A percentile compares a stretch with the other conserved stretches of the same genome.
These are phyloP conservation scores for Penicillium nordicum DNA, from an alignment of 2,329 filamentous ascomycete species.

Conservation along the genomic window DNA sequence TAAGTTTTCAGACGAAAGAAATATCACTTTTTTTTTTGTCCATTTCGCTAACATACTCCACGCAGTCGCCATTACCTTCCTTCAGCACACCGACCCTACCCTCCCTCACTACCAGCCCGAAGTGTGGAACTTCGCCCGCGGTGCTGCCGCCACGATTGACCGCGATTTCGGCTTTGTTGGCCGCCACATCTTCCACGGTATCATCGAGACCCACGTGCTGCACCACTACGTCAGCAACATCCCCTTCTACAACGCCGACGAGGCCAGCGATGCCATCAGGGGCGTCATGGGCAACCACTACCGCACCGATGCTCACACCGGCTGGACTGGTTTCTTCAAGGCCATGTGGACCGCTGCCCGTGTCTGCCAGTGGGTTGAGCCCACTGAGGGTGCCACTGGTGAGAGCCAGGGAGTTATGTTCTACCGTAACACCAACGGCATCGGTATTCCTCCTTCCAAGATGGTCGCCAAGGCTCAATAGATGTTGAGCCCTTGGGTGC, in stretches of 20 bases:
- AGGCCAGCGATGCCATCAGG: slow-evolving; percentile 92
- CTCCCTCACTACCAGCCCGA: slow-evolving; percentile 87
- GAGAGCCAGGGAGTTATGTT: slow-evolving; percentile 83
- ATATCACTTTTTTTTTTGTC: background rate
- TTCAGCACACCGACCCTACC: slow-evolving; percentile 93
- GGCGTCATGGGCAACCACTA: slow-evolving; percentile 94
- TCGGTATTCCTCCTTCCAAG: slow-evolving; percentile 62
- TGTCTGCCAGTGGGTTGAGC: slow-evolving; percentile 97
- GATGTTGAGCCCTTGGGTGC: background rate
- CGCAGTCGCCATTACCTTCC: slow-evolving; percentile 88
- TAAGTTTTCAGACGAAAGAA: slow-evolving; percentile 50
- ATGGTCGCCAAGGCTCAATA: slow-evolving; percentile 22
- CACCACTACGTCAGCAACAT: slow-evolving; percentile 97
- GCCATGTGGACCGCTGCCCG: slow-evolving; percentile 77
- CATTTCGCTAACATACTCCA: slow-evolving; percentile 7
- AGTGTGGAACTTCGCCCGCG: slow-evolving; percentile 89
- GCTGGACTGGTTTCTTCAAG: slow-evolving; percentile 76
- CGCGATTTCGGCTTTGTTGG: slow-evolving; percentile 97
- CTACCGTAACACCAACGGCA: slow-evolving; percentile 90
- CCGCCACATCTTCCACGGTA: slow-evolving; percentile 85
- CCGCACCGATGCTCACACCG: slow-evolving; percentile 73
- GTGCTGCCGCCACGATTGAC: slow-evolving; percentile 92
- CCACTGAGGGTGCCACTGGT: slow-evolving; percentile 73
- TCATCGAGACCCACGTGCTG: slow-evolving; percentile 95
- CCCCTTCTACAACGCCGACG: slow-evolving; percentile 94